Conservation (phyloP, 768 basidiomycete species). For the Auriscalpium microsporum region DNA sequence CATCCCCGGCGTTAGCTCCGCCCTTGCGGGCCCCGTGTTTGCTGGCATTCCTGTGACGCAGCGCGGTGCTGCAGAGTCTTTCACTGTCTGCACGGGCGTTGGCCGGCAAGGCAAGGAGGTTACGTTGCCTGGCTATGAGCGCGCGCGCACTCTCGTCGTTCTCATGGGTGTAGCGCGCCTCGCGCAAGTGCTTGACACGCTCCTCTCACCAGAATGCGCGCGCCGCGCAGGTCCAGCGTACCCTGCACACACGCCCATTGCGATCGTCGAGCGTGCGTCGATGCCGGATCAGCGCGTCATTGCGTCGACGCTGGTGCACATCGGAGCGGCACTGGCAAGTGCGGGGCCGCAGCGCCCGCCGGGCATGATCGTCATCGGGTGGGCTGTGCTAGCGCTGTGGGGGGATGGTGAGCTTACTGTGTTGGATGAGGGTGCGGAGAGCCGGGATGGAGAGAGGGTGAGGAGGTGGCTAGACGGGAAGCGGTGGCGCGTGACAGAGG, state of each 20-base stretch:
- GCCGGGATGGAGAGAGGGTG: constrained; percentile 39
- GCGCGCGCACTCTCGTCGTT: constrained; percentile 71
- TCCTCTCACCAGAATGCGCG: constrained; percentile 25
- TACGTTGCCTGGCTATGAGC: constrained; percentile 79
- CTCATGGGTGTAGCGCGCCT: constrained; percentile 96
- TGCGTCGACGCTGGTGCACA: constrained; percentile 63
- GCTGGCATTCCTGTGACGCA: constrained; percentile 93
- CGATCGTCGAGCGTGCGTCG: constrained; percentile 91
- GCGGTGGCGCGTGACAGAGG: constrained; percentile 59
- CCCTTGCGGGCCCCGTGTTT: constrained; percentile 82
- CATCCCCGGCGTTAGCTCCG: constrained; percentile 85
- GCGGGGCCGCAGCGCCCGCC: constrained; percentile 86
- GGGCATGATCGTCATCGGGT: constrained; percentile 94
- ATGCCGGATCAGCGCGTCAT: constrained; percentile 88
- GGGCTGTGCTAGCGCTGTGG: constrained; percentile 77
- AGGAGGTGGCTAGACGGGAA: constrained; percentile 51
- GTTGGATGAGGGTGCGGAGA: constrained; percentile 48
- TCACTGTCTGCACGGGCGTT: constrained; percentile 91
- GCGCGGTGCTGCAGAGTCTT: constrained; percentile 84
- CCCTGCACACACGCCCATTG: constrained; percentile 74
- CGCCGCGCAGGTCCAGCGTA: constrained; percentile 49
- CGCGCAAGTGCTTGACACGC: constrained; percentile 54
- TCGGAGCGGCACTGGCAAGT: constrained; percentile 62
- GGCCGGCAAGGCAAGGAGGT: constrained; percentile 80
- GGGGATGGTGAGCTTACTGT: constrained; percentile 62